Evolutionary conservation across 2,329 filamentous ascomycete species (phyloP).

Genomic region (Fusarium pseudonygamai): DNA sequence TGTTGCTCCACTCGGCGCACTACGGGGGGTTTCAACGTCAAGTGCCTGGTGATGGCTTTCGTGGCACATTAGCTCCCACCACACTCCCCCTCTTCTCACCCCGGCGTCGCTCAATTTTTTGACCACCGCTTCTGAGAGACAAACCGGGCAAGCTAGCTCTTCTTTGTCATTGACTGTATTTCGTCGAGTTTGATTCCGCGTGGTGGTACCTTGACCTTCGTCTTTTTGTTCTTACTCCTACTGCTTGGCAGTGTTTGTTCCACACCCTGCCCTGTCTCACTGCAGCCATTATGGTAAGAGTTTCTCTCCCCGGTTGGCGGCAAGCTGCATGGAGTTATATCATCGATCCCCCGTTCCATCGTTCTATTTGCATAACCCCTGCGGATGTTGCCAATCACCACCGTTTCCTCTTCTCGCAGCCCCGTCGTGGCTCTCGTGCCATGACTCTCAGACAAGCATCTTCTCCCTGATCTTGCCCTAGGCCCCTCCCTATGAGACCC

Average conservation of each 20-base stretch:
- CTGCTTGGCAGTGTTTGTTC: conserved; percentile 42
- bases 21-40: conserved; percentile 41
- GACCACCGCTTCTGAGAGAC: conserved; percentile 41
- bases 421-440: conserved; percentile 41
- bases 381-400: conserved; percentile 41
- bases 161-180: conserved; percentile 48
- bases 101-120: conserved; percentile 45
- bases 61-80: conserved; percentile 50
- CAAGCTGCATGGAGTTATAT: conserved; percentile 58
- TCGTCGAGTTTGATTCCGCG: conserved; percentile 49
- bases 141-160: conserved; percentile 42
- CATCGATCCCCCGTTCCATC: conserved; percentile 49
- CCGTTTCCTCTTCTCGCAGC: conserved; percentile 36
- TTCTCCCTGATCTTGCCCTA: conserved; percentile 41
- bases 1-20: conserved; percentile 43
- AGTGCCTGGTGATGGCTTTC: conserved; percentile 47
- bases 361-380: conserved; percentile 41
- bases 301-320: conserved; percentile 52
- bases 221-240: conserved; percentile 40
- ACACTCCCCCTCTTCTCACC: conserved; percentile 47
- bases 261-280: conserved; percentile 48
- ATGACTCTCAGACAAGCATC: conserved; percentile 43
- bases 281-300: conserved; percentile 61
- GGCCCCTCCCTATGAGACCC: conserved; percentile 34
- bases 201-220: conserved; percentile 50